Base-by-base conservation (phyloP, 768 basidiomycete species). In the Macrocybe gigantea region DNA sequence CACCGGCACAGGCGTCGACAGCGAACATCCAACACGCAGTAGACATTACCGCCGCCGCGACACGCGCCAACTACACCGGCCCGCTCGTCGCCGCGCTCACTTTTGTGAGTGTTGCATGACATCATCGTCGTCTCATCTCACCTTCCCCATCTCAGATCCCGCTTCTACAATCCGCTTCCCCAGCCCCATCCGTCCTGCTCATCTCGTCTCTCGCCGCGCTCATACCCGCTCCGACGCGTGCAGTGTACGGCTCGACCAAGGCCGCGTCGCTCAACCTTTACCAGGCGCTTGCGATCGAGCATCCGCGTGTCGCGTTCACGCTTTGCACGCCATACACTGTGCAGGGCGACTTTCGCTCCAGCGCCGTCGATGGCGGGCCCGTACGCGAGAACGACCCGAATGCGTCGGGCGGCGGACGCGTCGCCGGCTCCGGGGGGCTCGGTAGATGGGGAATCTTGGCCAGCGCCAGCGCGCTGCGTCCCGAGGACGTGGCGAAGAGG, bases 171-270 rank as follows among this genome's bases (percentile, higher is more conserved):
- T 59, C 71, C 22, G 77, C 82, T 0, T 93, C 90, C 0, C 48
- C 60, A 0, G 72, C 78, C 0, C 92, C 93, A 0, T 79, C 88
- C 0, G 72, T 95, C 34, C 77, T 91, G 29, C 79, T 94, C 37
- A 60, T 96, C 33, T 90, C 90, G 6, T 87, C 84, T 30, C 69
- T 85, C 2, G 93, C 85, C 2, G 80, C 89, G 2, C 70, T 85
- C 5, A 82, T 93, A 33, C 88, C 93, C 2, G 81, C 93, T 0
- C 93, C 93, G 1, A 92, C 88, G 1, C 83, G 93, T 6, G 69
- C 88, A 1, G 67, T 97, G 33, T 97, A 97, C 60, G 81, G 77
- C 0, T 80, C 91, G 3, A 88, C 86, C 7, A 96, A 97, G 63
- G 73, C 85, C 2, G 87, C 92, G 0, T 81, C 86, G 1, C 75